These are phyloP conservation scores for Antarctomyces pellizariae DNA, from an alignment of 495 filamentous ascomycete genomes.

Conservation along the genomic window DNA sequence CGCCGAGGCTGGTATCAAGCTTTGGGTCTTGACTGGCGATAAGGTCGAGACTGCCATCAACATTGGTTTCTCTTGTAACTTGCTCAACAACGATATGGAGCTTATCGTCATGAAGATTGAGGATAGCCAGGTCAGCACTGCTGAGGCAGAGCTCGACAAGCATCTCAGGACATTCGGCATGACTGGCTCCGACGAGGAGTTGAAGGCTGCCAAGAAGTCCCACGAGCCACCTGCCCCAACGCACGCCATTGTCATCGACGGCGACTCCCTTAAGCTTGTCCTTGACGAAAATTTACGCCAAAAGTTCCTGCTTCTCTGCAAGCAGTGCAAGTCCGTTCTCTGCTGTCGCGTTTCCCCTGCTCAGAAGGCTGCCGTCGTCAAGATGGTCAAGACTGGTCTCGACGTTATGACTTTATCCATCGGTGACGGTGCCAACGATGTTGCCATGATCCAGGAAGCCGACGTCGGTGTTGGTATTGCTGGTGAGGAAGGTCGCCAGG, in stretches of 20 bases:
- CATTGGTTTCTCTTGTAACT: slow-evolving; percentile 97
- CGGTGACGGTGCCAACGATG: slow-evolving; percentile 95
- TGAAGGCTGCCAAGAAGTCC: slow-evolving; percentile 51
- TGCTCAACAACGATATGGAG: slow-evolving; percentile 95
- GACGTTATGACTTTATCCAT: slow-evolving; percentile 95
- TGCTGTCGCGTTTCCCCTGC: slow-evolving; percentile 95
- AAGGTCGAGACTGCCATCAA: slow-evolving; percentile 99
- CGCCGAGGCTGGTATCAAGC: slow-evolving; percentile 85
- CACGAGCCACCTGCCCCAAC: slow-evolving; percentile 71
- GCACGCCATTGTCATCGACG: slow-evolving; percentile 93
- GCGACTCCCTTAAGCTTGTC: slow-evolving; percentile 79
- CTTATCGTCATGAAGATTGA: slow-evolving; percentile 74
- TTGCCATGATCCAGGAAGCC: slow-evolving; percentile 99
- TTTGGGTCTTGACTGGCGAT: slow-evolving; percentile 98
- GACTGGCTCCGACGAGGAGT: slow-evolving; percentile 70
- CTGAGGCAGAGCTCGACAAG: slow-evolving; percentile 47
- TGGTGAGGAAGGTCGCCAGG: slow-evolving; percentile 88
- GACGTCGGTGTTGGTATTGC: slow-evolving; percentile 97
- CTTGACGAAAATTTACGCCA: slow-evolving; percentile 62
- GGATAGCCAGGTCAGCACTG: slow-evolving; percentile 40
- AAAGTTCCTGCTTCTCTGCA: slow-evolving; percentile 86
- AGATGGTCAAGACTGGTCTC: slow-evolving; percentile 80
- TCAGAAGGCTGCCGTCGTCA: slow-evolving; percentile 93
- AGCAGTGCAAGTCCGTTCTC: slow-evolving; percentile 89
- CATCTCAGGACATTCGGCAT: slow-evolving; percentile 50